Evolutionary conservation across 2,329 filamentous ascomycete genomes (phyloP).

Genomic region (Fusarium chlamydosporum): DNA sequence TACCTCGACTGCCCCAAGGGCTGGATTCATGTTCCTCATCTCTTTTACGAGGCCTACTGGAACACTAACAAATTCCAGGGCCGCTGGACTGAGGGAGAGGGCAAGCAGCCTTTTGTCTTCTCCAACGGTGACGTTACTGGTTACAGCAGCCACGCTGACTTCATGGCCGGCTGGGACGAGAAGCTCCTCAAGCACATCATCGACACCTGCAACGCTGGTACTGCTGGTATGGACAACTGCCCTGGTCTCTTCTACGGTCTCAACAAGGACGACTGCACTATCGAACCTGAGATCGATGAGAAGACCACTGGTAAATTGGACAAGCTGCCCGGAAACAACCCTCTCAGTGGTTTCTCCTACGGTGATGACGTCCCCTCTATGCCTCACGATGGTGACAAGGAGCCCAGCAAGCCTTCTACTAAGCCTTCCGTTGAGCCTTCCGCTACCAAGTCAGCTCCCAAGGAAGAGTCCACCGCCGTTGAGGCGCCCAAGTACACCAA

Average conservation of each 20-base stretch:
- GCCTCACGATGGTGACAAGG: conserved; percentile 18
- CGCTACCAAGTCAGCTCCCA: conserved; percentile 25
- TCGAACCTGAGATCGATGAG: conserved; percentile 63
- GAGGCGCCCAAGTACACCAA: conserved; percentile 29
- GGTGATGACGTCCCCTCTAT: conserved; percentile 51
- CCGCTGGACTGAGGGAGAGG: conserved; percentile 68
- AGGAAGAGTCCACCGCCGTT: conserved; percentile 29
- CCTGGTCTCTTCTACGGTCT: conserved; percentile 67
- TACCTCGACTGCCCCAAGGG: conserved; percentile 69
- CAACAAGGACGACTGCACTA: conserved; percentile 67
- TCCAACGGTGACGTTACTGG: conserved; percentile 79
- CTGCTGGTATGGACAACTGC: conserved; percentile 73
- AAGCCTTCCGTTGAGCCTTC: conserved; percentile 26
- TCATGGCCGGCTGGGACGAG: conserved; percentile 80
- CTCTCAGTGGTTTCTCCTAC: conserved; percentile 66
- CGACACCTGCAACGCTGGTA: conserved; percentile 73
- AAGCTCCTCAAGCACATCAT: conserved; percentile 75
- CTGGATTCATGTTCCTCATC: conserved; percentile 68
- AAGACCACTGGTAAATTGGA: conserved; percentile 60
- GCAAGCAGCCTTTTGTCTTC: conserved; percentile 75
- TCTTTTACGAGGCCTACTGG: conserved; percentile 74
- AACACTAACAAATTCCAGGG: conserved; percentile 67
- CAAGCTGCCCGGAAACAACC: conserved; percentile 69
- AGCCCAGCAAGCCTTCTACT: conserved; percentile 26
- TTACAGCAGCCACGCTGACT: conserved; percentile 79